A percentile compares a stretch with the other conserved stretches of the same genome.
phyloP scores from a whole-genome alignment of 176 grass and related monocot species.

The Pontederia paniculata region DNA sequence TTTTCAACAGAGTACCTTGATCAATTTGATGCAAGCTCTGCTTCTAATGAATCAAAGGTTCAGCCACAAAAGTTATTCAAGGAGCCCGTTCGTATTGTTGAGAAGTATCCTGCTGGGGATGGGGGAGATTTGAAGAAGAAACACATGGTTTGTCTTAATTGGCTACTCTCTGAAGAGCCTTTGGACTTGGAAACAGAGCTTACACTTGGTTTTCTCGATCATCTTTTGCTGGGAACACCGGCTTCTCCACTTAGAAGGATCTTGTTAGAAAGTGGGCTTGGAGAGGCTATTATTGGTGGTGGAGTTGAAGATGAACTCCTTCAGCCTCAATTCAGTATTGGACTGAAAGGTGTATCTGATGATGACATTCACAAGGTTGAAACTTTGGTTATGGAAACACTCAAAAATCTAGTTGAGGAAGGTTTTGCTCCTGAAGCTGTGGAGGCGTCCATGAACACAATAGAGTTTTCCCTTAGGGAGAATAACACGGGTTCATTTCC shows the following conservation, averaged over 20 bases:
- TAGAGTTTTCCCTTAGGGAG: conserved; percentile 89
- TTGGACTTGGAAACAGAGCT: conserved; percentile 81
- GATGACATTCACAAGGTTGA: conserved; percentile 72
- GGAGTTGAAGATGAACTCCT: conserved; percentile 96
- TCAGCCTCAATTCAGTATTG: conserved; percentile 91
- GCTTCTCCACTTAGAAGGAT: conserved; percentile 85
- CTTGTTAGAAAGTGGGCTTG: conserved; percentile 84
- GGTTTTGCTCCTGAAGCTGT: conserved; percentile 91
- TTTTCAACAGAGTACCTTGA: conserved; percentile 75
- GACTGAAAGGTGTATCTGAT: conserved; percentile 80
- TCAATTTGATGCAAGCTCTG: conserved; percentile 67
- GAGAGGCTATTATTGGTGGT: conserved; percentile 86
- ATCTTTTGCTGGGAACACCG: conserved; percentile 87
- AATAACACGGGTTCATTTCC: conserved; percentile 96
- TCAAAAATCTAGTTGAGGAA: conserved; percentile 60
- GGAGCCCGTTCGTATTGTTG: conserved; percentile 51
- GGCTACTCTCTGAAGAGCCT: conserved; percentile 76
- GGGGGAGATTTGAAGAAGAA: conserved; percentile 85
- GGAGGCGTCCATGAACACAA: conserved; percentile 95
- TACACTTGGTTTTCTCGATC: conserved; percentile 74
- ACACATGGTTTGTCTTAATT: conserved; percentile 93
- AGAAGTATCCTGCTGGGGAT: conserved; percentile 82
- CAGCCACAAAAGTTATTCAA: conserved; percentile 77
- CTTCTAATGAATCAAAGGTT: conserved; percentile 73
- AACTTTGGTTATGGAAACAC: conserved; percentile 67